A percentile compares a stretch with the other conserved stretches of the same genome.
Evolutionary conservation across 2,329 filamentous ascomycete species (phyloP).

Genomic region (Graphiopsis chlorocephala): DNA sequence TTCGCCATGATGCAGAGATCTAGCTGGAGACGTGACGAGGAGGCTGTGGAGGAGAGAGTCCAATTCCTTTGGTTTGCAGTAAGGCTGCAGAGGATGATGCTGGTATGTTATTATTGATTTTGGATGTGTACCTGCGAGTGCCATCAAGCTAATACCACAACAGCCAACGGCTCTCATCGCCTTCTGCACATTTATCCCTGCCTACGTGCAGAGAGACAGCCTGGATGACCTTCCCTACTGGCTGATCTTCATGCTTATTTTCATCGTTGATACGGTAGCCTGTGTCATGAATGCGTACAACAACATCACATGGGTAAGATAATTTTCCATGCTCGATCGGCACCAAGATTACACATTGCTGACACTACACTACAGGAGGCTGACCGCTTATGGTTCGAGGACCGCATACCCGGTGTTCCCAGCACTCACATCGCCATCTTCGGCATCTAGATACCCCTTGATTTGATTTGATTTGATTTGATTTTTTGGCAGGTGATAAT

Average conservation of each 20-base stretch:
- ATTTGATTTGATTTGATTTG: background rate
- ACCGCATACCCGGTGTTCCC: slow-evolving; percentile 14
- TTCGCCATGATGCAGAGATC: slow-evolving; percentile 33
- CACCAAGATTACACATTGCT: background rate
- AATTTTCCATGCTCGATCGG: background rate
- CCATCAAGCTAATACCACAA: slow-evolving; percentile 9
- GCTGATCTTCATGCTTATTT: slow-evolving; percentile 35
- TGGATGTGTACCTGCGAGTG: background rate
- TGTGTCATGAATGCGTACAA: slow-evolving; percentile 39
- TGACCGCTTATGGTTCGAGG: slow-evolving; percentile 18
- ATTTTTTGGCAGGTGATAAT: background rate
- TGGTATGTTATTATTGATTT: slow-evolving; percentile 23
- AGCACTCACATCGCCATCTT: slow-evolving; percentile 16
- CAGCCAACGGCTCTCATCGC: slow-evolving; percentile 33
- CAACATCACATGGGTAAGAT: slow-evolving; percentile 33
- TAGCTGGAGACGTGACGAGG: slow-evolving; percentile 35
- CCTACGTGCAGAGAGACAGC: slow-evolving; percentile 29
- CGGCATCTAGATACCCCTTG: slow-evolving; percentile 15
- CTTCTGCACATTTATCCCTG: slow-evolving; percentile 33
- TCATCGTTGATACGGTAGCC: slow-evolving; percentile 36
- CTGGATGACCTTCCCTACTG: slow-evolving; percentile 32
- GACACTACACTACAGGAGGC: slow-evolving; percentile 3
- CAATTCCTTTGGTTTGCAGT: slow-evolving; percentile 34
- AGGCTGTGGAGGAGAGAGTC: slow-evolving; percentile 30
- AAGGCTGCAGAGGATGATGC: slow-evolving; percentile 31